Evolutionary conservation across 208 protist species (phyloP), one percentile per base, ranked within the genome.

Genomic region (Leishmania gerbilli): DNA sequence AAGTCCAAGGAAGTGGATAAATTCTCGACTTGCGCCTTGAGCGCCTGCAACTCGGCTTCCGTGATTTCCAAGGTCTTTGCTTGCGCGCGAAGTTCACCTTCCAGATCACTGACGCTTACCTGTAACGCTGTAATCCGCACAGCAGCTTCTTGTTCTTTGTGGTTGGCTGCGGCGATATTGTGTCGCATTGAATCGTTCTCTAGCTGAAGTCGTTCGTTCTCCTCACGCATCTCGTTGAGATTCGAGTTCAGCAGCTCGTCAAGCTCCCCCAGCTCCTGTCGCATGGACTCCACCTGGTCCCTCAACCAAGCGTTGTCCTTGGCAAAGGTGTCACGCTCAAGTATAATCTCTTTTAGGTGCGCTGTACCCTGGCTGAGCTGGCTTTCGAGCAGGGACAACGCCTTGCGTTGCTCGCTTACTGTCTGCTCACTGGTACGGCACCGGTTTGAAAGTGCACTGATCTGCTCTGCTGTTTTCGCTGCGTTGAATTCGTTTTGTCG

Each of bases 151-250:
- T 75, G 69, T 37, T 65, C 56, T 27, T 86, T 84, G 56, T 84
- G 77, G 42, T 81, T 79, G 55, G 86, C 62, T 1, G 67, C 67
- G 31, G 49, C 34, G 40, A 89, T 37, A 49, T 87, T 67, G n/a
- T 71, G 72, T 27, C 82, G 65, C 17, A 97, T 78, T 9, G 72
- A 72, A 15, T 88, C 83, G 69, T 88, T 89, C 40, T 91, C 86
- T 5, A 86, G 60, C 58, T 88, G 67, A 8, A 88, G 82, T 15
- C 81, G 84, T 58, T 97, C 93, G 77, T 90, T 91, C 79, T 93
- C 89, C 71, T 97, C 93, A 24, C 88, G 85, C 84, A 95, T 91
- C 45, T 94, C 86, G 69, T 95, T 95, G n/a, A 97, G 82, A 53
- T 90, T 93, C 15, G 86, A 67, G 71, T 91, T 92, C 13, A 97